Percentiles rank a stretch among this genome's conserved stretches.
These are phyloP conservation scores for Dioscorea alata DNA, from an alignment of 106 monocot species.

Conservation along the genomic window DNA sequence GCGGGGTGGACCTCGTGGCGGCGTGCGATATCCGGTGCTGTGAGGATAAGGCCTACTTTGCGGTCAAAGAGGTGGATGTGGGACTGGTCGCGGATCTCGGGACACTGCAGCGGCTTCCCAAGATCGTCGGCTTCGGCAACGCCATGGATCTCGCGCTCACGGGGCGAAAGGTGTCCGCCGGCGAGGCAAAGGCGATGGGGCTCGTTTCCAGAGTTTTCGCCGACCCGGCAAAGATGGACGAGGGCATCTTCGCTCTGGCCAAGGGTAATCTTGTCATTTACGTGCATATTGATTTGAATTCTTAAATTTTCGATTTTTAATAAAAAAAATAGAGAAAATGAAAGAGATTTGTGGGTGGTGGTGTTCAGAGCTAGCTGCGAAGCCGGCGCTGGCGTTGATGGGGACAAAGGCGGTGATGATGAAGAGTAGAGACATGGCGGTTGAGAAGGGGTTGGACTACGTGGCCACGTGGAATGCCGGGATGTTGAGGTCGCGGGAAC, in stretches of 20 bases:
- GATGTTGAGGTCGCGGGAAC: constrained; percentile 64
- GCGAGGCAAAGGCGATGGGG: constrained; percentile 82
- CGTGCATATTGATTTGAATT: neutral
- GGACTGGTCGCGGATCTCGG: constrained; percentile 83
- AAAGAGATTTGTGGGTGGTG: neutral
- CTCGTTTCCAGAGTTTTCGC: constrained; percentile 63
- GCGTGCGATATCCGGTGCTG: constrained; percentile 93
- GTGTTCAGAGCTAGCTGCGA: constrained; percentile 50
- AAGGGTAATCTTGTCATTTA: constrained; percentile 27
- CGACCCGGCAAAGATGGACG: constrained; percentile 33
- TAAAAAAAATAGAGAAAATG: neutral
- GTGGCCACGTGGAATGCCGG: constrained; percentile 90
- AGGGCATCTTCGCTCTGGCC: constrained; percentile 43
- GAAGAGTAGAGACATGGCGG: constrained; percentile 59
- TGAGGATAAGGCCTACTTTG: constrained; percentile 52
- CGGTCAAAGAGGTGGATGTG: constrained; percentile 87
- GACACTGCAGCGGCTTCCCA: constrained; percentile 75
- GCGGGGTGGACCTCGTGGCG: constrained; percentile 60
- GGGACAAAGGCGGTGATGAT: constrained; percentile 88
- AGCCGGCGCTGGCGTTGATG: constrained; percentile 67
- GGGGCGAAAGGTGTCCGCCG: constrained; percentile 42
- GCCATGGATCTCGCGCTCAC: constrained; percentile 81
- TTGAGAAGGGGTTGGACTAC: constrained; percentile 74
- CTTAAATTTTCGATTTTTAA: neutral
- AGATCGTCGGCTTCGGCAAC: constrained; percentile 80